Base-by-base conservation (phyloP, 352 stramenopile genomes). In the Pythium coloratum region DNA sequence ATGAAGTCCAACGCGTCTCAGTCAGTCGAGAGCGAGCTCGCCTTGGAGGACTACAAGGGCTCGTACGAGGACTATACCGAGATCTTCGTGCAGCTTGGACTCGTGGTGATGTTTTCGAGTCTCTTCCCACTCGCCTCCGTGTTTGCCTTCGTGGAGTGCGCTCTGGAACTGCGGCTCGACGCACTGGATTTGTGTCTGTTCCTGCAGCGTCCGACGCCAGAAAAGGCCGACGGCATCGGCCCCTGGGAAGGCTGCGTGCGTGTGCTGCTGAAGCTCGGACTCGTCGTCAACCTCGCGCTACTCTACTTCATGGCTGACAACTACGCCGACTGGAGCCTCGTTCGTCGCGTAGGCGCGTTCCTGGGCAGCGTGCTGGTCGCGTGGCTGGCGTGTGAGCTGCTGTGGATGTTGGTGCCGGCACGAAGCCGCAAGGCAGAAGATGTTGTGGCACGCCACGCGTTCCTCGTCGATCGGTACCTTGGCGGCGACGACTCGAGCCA, bases 271-370 rank as follows among this genome's bases (percentile, higher is more conserved):
- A 53, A 64, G 49, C 34, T 69, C 14, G 66, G 64, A 2, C 53
- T 69, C 2, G 24, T 64, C 14, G 63, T 66, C 12, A 66, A 75
- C 26, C 44, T 77, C 12, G 71, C 62, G 10, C 30, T 77, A 32
- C 33, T 77, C 13, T 77, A 72, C 59, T 70, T 77, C 54, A 66
- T 64, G 47, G 67, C 64, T 32, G 55, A 65, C 56, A 75, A 75
- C 42, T 75, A 71, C 61, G 46, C 55, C 3, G 3, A 46, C 8
- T 75, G 64, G 62, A 67, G 60, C 30, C 10, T n/a, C 28, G 59
- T 73, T 9, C 67, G 70, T 6, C 71, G 71, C 16, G 49, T 54
- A 0, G 64, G 69, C 30, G 58, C 69, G 62, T 78, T 71, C 36
- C 50, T 78, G 16, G 61, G 60, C 30, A 69, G 60, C 8, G 62